Evolutionary conservation across 768 basidiomycete species (phyloP).

Genomic region (Mycena filopes): DNA sequence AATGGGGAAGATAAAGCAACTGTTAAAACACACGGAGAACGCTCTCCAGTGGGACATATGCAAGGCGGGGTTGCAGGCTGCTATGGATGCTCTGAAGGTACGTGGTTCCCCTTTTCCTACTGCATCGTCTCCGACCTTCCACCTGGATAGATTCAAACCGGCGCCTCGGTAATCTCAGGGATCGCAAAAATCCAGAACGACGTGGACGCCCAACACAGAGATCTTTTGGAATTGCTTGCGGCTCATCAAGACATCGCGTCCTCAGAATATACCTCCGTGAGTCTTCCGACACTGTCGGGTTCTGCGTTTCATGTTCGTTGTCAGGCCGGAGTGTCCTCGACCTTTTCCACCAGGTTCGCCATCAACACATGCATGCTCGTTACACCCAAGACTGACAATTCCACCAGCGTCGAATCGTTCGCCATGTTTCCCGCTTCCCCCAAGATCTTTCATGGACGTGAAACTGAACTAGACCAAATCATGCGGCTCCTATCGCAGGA

Average conservation of each 20-base stretch:
- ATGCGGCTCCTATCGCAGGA: background rate
- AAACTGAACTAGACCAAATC: background rate
- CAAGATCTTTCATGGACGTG: background rate
- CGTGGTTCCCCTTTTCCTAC: background rate
- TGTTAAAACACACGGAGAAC: background rate
- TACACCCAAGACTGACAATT: background rate
- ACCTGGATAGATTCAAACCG: background rate
- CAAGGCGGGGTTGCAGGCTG: background rate
- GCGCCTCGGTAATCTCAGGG: background rate
- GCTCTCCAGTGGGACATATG: background rate
- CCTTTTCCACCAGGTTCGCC: too few relatives aligned
- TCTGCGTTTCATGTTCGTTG: too few relatives aligned
- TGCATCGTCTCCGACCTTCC: background rate
- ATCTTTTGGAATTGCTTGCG: background rate
- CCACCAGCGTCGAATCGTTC: background rate
- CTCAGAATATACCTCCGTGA: background rate
- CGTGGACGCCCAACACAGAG: background rate
- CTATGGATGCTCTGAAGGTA: background rate
- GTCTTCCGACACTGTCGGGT: too few relatives aligned
- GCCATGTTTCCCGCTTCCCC: background rate
- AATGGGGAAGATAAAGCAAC: constrained; percentile 1
- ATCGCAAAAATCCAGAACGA: background rate
- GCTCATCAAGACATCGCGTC: background rate
- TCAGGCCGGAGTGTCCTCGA: too few relatives aligned
- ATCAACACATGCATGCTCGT: background rate